Conservation (phyloP, 2,329 filamentous ascomycete genomes). For the Mycogone perniciosa region DNA sequence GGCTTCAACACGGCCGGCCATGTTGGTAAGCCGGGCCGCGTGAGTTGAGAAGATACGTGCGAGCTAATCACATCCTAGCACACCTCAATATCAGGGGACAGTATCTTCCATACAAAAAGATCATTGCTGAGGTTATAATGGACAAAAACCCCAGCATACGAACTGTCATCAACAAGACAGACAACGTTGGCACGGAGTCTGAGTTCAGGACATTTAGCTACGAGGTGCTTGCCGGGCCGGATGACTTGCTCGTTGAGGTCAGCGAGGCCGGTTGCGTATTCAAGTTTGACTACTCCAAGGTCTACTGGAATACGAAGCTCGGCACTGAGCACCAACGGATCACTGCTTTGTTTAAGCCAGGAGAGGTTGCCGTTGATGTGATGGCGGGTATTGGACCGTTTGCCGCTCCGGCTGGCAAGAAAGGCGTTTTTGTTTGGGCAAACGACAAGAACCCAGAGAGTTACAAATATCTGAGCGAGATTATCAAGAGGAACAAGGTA, state of each 20-base stretch:
- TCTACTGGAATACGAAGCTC: slow-evolving; percentile 96
- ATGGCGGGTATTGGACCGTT: slow-evolving; percentile 98
- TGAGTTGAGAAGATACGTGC: neutral
- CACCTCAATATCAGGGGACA: slow-evolving; percentile 84
- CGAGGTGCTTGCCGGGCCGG: slow-evolving; percentile 76
- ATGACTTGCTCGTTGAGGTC: slow-evolving; percentile 78
- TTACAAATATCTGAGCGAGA: slow-evolving; percentile 63
- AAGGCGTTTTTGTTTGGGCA: slow-evolving; percentile 86
- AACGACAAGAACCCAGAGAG: slow-evolving; percentile 96
- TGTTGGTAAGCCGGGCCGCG: slow-evolving; percentile 52
- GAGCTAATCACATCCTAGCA: slow-evolving; percentile 39
- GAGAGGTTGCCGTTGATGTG: slow-evolving; percentile 88
- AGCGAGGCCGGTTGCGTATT: slow-evolving; percentile 82
- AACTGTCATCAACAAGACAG: slow-evolving; percentile 94
- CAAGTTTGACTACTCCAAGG: slow-evolving; percentile 87
- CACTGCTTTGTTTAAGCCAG: slow-evolving; percentile 67
- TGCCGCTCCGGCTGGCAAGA: slow-evolving; percentile 84
- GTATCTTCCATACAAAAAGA: slow-evolving; percentile 76
- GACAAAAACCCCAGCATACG: slow-evolving; percentile 80
- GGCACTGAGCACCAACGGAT: slow-evolving; percentile 83
- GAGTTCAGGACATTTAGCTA: slow-evolving; percentile 90
- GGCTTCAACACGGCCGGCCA: slow-evolving; percentile 89
- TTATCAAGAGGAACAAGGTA: slow-evolving; percentile 75
- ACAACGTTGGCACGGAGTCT: slow-evolving; percentile 78
- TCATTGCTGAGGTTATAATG: slow-evolving; percentile 78